phyloP scores from a whole-genome alignment of 371 early-diverging fungal genomes.

The Lichtheimia ornata region DNA sequence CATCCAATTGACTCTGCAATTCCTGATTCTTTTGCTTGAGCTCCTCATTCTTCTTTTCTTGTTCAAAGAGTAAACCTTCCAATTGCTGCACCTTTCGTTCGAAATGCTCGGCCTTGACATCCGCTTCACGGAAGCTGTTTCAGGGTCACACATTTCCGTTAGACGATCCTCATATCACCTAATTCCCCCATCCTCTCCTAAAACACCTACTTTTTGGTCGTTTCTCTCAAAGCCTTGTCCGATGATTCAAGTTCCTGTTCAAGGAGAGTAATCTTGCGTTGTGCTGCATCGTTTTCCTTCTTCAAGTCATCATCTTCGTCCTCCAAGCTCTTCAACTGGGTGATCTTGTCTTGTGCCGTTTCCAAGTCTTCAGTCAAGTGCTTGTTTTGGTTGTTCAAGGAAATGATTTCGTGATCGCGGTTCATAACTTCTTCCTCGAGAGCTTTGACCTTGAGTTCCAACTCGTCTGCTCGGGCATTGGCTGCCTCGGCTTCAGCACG shows the following conservation, averaged over 20 bases:
- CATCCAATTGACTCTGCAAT: conserved; percentile 69
- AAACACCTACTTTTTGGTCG: conserved; percentile 69
- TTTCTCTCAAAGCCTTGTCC: conserved; percentile 67
- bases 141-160: too few species aligned
- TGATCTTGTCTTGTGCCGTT: conserved; percentile 59
- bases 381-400: conserved; percentile 63
- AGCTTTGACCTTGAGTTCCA: conserved; percentile 62
- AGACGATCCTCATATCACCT: too few species aligned
- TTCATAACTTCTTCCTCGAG: conserved; percentile 53
- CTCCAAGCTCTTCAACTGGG: conserved; percentile 60
- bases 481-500: conserved; percentile 77
- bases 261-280: conserved; percentile 63
- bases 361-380: conserved; percentile 69
- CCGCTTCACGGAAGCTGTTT: conserved; percentile 70
- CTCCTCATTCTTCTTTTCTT: conserved; percentile 69
- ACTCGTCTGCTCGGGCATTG: conserved; percentile 62
- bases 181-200: too few species aligned
- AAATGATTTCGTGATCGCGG: conserved; percentile 76
- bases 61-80: conserved; percentile 57
- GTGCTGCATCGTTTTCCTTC: conserved; percentile 66
- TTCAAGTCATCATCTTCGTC: conserved; percentile 65
- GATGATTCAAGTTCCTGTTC: conserved; percentile 71
- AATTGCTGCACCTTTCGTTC: conserved; percentile 77
- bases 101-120: conserved; percentile 80
- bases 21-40: conserved; percentile 59